These are phyloP conservation scores for Zygosaccharomyces pseudobailii DNA, from an alignment of 1,139 yeast species.

Conservation along the genomic window DNA sequence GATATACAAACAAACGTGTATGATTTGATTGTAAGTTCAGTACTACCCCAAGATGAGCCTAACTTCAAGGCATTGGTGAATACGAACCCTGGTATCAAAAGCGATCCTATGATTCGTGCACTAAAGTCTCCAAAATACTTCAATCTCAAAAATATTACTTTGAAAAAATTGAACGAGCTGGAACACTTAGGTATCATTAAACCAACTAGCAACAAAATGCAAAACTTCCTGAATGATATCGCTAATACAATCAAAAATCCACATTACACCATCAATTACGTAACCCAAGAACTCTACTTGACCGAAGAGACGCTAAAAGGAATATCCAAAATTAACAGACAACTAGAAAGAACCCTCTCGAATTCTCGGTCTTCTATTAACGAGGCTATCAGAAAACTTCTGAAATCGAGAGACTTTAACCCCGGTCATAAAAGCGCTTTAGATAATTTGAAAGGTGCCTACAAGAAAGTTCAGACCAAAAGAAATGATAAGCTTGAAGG, in stretches of 20 bases:
- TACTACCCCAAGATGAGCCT: slow-evolving; percentile 62
- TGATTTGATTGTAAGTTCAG: slow-evolving; percentile 69
- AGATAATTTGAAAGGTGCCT: slow-evolving; percentile 56
- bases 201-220: slow-evolving; percentile 63
- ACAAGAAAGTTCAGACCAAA: slow-evolving; percentile 33
- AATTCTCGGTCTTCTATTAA: slow-evolving; percentile 17
- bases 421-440: slow-evolving; percentile 27
- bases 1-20: slow-evolving; percentile 62
- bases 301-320: slow-evolving; percentile 53
- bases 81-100: slow-evolving; percentile 17
- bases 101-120: slow-evolving; percentile 43
- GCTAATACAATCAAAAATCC: slow-evolving; percentile 82
- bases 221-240: slow-evolving; percentile 72
- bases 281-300: slow-evolving; percentile 57
- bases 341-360: slow-evolving; percentile 10
- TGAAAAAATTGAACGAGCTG: slow-evolving; percentile 71
- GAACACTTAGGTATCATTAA: slow-evolving; percentile 65
- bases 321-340: slow-evolving; percentile 15
- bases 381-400: slow-evolving; percentile 17
- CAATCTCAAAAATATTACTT: slow-evolving; percentile 69
- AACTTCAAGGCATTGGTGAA: slow-evolving; percentile 51
- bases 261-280: slow-evolving; percentile 58
- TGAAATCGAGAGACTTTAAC: slow-evolving; percentile 19
- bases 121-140: slow-evolving; percentile 58
- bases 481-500: slow-evolving; percentile 19